Evolutionary conservation across 2,329 filamentous ascomycete genomes (phyloP).

Genomic region (Tolypocladium ovalisporum): DNA sequence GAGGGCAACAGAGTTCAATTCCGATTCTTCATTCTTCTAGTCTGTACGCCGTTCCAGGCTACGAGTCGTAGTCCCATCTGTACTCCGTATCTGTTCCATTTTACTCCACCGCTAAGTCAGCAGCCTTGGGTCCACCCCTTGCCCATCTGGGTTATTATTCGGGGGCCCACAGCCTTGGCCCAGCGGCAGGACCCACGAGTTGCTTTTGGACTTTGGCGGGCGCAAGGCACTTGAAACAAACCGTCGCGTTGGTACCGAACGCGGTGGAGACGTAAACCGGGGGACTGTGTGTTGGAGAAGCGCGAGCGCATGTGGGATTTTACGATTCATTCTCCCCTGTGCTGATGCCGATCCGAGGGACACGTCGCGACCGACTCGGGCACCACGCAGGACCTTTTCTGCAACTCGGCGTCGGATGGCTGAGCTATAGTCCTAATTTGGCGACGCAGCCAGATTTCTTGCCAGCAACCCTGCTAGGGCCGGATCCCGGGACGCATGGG

Average conservation of each 20-base stretch:
- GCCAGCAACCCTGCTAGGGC: neutral
- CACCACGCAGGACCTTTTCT: neutral
- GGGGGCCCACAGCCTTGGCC: neutral
- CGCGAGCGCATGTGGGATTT: neutral
- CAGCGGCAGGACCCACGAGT: neutral
- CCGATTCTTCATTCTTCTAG: neutral
- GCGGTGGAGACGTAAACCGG: neutral
- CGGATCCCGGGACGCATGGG: neutral
- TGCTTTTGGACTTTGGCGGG: neutral
- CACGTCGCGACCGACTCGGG: neutral
- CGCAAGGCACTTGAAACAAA: neutral
- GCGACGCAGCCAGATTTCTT: neutral
- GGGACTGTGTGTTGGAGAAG: neutral
- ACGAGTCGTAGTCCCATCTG: neutral
- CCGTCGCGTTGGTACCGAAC: neutral
- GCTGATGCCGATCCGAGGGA: too few species aligned
- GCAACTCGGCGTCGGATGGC: neutral
- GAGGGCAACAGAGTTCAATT: neutral
- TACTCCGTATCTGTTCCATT: too few species aligned
- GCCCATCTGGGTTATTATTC: neutral
- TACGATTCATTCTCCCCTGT: neutral
- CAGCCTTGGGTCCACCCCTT: neutral
- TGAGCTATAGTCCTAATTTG: neutral
- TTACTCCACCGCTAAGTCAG: neutral
- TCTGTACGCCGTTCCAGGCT: neutral